Conservation (phyloP, 106 monocot species). For the Platanthera guangdongensis region DNA sequence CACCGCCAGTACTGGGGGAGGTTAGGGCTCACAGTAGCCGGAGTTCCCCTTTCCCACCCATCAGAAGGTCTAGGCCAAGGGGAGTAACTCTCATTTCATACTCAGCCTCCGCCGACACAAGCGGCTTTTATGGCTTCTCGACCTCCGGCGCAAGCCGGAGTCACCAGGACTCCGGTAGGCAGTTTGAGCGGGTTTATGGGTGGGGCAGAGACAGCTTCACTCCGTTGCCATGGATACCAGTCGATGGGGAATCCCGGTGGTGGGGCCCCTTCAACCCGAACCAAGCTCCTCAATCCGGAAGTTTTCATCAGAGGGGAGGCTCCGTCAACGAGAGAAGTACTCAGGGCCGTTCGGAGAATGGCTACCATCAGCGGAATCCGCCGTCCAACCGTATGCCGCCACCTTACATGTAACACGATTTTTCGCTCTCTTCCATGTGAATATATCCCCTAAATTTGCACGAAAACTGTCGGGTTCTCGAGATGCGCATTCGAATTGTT, state of each 20-base stretch:
- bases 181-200: constrained; percentile 27
- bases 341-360: constrained; percentile 25
- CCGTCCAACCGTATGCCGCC: constrained; percentile 27
- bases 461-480: not conserved
- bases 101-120: constrained; percentile 25
- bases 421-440: not conserved
- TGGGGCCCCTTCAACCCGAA: constrained; percentile 54
- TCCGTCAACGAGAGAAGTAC: constrained; percentile 14
- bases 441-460: constrained; percentile 2
- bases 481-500: not conserved
- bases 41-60: constrained; percentile 13
- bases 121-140: constrained; percentile 33
- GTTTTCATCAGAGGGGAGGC: constrained; percentile 16
- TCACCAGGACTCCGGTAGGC: constrained; percentile 16
- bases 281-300: constrained; percentile 15
- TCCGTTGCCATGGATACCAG: constrained; percentile 54
- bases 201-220: constrained; percentile 29
- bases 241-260: constrained; percentile 54
- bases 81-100: constrained; percentile 29
- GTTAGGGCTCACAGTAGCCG: constrained; percentile 14
- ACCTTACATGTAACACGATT: constrained; percentile 33
- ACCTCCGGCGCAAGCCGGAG: constrained; percentile 13
- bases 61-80: constrained; percentile 31
- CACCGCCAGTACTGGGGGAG: constrained; percentile 24
- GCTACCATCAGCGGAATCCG: constrained; percentile 24